These are phyloP conservation scores for Helicosporidium sp. DNA, from an alignment of 139 green algal genomes.

Conservation along the genomic window DNA sequence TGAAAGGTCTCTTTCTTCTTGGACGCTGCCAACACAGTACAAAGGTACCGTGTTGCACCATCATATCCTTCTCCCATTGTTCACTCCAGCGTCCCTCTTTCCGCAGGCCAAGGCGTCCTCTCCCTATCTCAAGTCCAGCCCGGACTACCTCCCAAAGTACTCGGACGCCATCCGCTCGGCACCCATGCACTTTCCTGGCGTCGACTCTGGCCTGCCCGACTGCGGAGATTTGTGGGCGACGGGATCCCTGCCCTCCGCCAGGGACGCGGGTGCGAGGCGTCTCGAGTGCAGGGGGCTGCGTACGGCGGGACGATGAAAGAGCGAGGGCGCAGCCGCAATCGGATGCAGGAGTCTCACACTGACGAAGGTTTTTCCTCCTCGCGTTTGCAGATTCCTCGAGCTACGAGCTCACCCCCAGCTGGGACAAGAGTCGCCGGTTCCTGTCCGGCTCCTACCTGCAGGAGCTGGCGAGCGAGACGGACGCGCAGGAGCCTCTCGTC, in stretches of 20 bases:
- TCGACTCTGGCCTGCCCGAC: no score
- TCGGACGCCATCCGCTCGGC: constrained; percentile 5
- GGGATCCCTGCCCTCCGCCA: not conserved
- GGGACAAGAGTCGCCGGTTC: constrained; percentile 7
- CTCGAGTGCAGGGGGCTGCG: no score
- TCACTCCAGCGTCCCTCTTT: not conserved
- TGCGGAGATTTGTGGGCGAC: no score
- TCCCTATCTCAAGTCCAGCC: constrained; percentile 2
- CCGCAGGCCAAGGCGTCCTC: not conserved
- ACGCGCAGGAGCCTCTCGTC: not conserved
- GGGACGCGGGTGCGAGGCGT: no score
- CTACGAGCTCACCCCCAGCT: not conserved
- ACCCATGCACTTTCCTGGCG: constrained; percentile 1
- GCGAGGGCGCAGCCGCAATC: not conserved
- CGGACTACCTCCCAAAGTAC: constrained; percentile 7
- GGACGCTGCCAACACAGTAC: no score
- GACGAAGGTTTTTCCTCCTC: no score
- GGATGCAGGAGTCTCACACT: no score
- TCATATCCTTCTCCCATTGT: not conserved
- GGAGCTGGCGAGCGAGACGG: not conserved
- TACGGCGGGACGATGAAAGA: not conserved
- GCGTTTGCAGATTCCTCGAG: no score
- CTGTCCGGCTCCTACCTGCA: constrained; percentile 10
- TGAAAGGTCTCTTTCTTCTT: no score
- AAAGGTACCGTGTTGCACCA: no score